A percentile compares a stretch with the other conserved stretches of the same genome.
Conservation (phyloP, 441 rosid genomes). For the Gossypium davidsonii region DNA sequence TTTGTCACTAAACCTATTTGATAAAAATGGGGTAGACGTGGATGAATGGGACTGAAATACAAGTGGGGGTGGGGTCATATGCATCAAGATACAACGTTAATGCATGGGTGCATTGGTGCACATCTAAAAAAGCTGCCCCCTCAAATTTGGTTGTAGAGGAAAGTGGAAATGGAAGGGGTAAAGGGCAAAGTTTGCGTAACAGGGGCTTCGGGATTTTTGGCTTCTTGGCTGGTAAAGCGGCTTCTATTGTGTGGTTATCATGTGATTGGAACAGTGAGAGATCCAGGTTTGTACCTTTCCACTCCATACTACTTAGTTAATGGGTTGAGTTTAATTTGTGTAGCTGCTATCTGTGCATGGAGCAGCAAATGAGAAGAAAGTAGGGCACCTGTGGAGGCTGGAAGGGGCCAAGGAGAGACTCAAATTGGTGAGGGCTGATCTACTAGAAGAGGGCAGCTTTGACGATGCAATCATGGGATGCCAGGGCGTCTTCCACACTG, state of each 20-base stretch:
- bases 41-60: too few species aligned
- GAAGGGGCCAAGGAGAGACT: constrained; percentile 86
- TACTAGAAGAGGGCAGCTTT: constrained; percentile 71
- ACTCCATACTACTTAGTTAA: background rate
- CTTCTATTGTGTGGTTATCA: constrained; percentile 70
- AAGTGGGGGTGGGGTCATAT: too few species aligned
- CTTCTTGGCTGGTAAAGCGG: constrained; percentile 87
- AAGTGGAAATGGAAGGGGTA: constrained; percentile 20
- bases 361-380: constrained; percentile 59
- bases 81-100: background rate
- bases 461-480: constrained; percentile 65
- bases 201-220: constrained; percentile 75
- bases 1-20: too few species aligned
- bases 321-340: background rate
- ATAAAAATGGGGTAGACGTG: too few species aligned
- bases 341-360: background rate
- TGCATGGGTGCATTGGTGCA: background rate
- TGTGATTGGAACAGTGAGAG: constrained; percentile 75
- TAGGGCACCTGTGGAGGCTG: constrained; percentile 57
- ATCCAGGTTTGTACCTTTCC: constrained; percentile 43
- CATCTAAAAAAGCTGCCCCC: background rate
- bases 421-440: constrained; percentile 55
- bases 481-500: constrained; percentile 82
- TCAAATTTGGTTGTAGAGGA: background rate
- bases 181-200: constrained; percentile 69